Evolutionary conservation across 2,329 filamentous ascomycete genomes (phyloP).

Genomic region (Neocatenulostroma microsporum): DNA sequence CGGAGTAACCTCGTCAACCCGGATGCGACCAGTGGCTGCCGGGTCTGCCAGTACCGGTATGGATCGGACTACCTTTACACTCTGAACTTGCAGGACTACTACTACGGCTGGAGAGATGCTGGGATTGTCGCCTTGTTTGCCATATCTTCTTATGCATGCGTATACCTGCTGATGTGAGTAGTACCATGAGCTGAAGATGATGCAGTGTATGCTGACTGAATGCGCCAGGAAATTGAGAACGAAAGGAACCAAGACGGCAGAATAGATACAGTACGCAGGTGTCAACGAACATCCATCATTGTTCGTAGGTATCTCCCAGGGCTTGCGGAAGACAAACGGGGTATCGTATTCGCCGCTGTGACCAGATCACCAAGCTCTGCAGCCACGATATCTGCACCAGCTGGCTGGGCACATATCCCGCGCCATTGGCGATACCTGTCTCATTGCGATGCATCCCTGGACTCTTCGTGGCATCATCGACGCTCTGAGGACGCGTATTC

Average conservation of each 20-base stretch:
- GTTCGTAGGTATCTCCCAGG: no score
- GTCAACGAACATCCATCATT: no score
- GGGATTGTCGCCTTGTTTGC: constrained; percentile 53
- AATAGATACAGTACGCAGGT: no score
- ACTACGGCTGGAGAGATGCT: constrained; percentile 60
- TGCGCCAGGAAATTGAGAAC: constrained; percentile 34
- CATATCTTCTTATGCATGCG: constrained; percentile 7
- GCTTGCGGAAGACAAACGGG: no score
- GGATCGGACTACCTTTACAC: constrained; percentile 54
- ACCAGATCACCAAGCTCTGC: no score
- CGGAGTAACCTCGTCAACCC: constrained; percentile 51
- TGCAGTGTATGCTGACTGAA: constrained; percentile 25
- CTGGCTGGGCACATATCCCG: no score
- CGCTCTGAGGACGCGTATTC: no score
- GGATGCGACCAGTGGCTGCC: constrained; percentile 47
- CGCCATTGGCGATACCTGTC: no score
- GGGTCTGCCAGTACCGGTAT: constrained; percentile 52
- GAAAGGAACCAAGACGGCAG: constrained; percentile 35
- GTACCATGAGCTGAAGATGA: constrained; percentile 42
- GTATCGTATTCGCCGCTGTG: no score
- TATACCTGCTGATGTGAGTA: constrained; percentile 10
- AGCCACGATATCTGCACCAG: no score
- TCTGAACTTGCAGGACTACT: constrained; percentile 54
- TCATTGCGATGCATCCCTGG: no score
- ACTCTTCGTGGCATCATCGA: no score